Evolutionary conservation across 345 rosid genomes (phyloP).

Genomic region (Syzygium jambos): DNA sequence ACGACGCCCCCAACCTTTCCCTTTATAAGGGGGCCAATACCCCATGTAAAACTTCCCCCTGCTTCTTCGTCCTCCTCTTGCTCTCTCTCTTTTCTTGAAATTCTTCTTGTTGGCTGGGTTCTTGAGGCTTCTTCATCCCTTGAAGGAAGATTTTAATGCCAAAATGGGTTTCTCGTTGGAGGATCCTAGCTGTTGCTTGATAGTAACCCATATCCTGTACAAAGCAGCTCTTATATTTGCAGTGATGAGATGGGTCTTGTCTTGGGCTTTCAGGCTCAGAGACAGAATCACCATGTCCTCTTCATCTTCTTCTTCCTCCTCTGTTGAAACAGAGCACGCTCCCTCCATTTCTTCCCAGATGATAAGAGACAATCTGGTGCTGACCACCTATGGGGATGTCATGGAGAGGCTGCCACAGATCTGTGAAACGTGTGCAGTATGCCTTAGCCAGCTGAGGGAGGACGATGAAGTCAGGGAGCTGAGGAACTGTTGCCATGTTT

Average conservation of each 20-base stretch:
- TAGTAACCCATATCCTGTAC: constrained; percentile 56
- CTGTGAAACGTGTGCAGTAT: constrained; percentile 74
- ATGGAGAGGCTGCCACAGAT: constrained; percentile 17
- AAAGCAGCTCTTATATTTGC: constrained; percentile 62
- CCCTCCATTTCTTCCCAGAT: constrained; percentile 26
- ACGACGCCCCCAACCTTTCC: constrained; percentile 7
- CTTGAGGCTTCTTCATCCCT: not conserved
- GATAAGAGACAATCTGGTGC: constrained; percentile 46
- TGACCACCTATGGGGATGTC: constrained; percentile 54
- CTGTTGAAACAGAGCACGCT: not conserved
- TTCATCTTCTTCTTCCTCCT: not conserved
- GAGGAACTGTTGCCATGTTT: constrained; percentile 86
- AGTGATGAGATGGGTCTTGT: constrained; percentile 57
- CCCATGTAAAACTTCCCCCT: not conserved
- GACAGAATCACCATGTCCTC: constrained; percentile 17
- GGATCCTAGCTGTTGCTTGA: constrained; percentile 39
- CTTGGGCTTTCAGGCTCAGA: constrained; percentile 45
- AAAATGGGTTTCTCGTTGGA: constrained; percentile 60
- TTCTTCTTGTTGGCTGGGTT: not conserved
- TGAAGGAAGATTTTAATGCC: not conserved
- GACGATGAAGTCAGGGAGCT: constrained; percentile 68
- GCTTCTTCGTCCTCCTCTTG: not conserved
- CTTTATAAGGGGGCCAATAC: not conserved
- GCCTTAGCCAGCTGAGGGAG: constrained; percentile 42
- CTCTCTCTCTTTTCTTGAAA: not conserved